Conservation (phyloP, 2,329 filamentous ascomycete genomes). For the Neonectria neomacrospora region DNA sequence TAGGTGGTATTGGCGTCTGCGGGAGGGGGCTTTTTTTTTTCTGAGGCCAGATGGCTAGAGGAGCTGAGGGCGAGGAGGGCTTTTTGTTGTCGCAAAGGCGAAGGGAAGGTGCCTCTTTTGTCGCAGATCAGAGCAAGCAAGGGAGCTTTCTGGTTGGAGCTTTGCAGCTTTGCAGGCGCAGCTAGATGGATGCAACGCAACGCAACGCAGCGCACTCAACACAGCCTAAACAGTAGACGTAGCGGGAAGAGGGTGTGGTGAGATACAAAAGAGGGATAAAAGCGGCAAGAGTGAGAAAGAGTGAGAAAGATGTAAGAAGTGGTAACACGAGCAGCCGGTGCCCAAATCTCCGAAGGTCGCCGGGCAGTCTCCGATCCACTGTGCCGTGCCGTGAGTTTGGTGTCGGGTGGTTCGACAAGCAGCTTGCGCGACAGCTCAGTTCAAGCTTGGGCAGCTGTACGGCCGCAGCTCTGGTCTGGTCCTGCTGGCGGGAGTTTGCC, state of each 20-base stretch:
- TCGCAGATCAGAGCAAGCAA: conserved; percentile 37
- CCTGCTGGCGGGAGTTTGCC: conserved; percentile 1
- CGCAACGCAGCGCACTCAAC: conserved; percentile 22
- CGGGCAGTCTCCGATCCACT: conserved; percentile 25
- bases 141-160: conserved; percentile 20
- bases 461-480: conserved; percentile 35
- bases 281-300: background rate
- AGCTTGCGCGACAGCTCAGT: conserved; percentile 24
- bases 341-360: conserved; percentile 38
- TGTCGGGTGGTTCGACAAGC: conserved; percentile 39
- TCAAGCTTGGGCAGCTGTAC: conserved; percentile 42
- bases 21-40: conserved; percentile 1
- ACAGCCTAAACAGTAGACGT: background rate
- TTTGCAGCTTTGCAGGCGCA: conserved; percentile 26
- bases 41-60: conserved; percentile 11
- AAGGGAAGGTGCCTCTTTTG: conserved; percentile 42
- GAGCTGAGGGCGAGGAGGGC: conserved; percentile 11
- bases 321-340: conserved; percentile 14
- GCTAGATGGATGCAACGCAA: conserved; percentile 22
- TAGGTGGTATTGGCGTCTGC: background rate
- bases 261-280: background rate
- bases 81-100: conserved; percentile 35
- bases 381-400: conserved; percentile 40
- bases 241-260: background rate
- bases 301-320: conserved; percentile 14